These are phyloP conservation scores for Trametes punicea DNA, from an alignment of 768 basidiomycete species.

Conservation along the genomic window DNA sequence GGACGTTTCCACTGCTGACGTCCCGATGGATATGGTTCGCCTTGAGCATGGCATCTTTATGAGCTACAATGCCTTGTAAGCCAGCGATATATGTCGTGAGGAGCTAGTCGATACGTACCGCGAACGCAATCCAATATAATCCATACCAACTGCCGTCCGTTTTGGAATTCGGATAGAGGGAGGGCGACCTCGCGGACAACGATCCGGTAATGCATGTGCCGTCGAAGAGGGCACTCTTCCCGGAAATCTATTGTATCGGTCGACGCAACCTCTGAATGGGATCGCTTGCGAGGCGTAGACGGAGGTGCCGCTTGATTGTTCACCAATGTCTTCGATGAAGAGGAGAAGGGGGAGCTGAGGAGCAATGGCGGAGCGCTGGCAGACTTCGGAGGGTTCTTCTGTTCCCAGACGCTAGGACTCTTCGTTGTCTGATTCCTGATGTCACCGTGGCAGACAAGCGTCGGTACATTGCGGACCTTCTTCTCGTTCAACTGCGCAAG, in stretches of 20 bases:
- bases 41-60: not conserved
- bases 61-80: not conserved
- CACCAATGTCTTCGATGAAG: not conserved
- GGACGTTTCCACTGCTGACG: conserved; percentile 3
- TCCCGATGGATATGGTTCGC: not conserved
- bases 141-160: not conserved
- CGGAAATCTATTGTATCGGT: not conserved
- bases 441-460: not conserved
- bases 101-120: not conserved
- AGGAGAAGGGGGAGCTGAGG: not conserved
- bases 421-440: not conserved
- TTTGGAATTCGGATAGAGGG: not conserved
- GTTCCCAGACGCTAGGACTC: not conserved
- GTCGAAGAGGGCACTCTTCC: not conserved
- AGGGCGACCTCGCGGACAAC: conserved; percentile 7
- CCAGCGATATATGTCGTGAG: too few species aligned
- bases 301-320: not conserved
- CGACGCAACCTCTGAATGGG: not conserved
- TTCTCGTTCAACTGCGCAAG: not conserved
- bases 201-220: conserved; percentile 6
- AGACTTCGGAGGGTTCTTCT: not conserved
- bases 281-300: not conserved
- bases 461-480: not conserved
- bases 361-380: not conserved
- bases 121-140: not conserved